Evolutionary conservation across 305 asterid species (phyloP).

Genomic region (Solanum aculeatissimum): DNA sequence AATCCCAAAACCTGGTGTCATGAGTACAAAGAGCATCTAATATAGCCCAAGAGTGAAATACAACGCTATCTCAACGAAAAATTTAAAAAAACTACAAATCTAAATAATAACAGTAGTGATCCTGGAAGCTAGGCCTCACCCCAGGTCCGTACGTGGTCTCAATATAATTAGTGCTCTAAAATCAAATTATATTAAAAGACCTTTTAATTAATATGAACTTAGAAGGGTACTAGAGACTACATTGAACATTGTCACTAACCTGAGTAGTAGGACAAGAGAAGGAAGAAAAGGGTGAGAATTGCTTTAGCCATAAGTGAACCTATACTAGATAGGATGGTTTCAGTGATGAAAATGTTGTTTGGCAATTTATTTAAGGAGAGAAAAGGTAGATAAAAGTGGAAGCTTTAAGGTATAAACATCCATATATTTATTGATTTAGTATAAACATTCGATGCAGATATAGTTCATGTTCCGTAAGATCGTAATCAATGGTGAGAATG

Average conservation of each 20-base stretch:
- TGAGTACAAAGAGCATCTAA: too few relatives aligned
- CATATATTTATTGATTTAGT: not conserved
- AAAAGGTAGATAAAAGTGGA: not conserved
- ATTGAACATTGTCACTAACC: slow-evolving; percentile 2
- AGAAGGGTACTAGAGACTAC: not conserved
- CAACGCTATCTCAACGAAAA: too few relatives aligned
- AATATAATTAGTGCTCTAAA: not conserved
- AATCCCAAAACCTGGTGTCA: too few relatives aligned
- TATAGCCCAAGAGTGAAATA: too few relatives aligned
- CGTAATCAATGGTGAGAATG: too few relatives aligned
- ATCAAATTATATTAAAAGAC: not conserved
- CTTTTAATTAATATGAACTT: not conserved
- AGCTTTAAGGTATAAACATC: not conserved
- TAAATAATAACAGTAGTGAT: too few relatives aligned
- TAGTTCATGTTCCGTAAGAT: too few relatives aligned
- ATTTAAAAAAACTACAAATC: too few relatives aligned
- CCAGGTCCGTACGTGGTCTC: not conserved
- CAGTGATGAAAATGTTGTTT: not conserved
- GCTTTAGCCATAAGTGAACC: slow-evolving; percentile 21
- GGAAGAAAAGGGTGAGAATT: not conserved
- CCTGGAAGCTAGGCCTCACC: too few relatives aligned
- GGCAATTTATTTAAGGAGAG: not conserved
- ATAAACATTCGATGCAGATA: not conserved
- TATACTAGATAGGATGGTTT: not conserved
- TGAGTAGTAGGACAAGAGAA: slow-evolving; percentile 12